Conservation (phyloP, 225 moss, liverwort and hornwort species). For the Physcomitrellopsis africana region DNA sequence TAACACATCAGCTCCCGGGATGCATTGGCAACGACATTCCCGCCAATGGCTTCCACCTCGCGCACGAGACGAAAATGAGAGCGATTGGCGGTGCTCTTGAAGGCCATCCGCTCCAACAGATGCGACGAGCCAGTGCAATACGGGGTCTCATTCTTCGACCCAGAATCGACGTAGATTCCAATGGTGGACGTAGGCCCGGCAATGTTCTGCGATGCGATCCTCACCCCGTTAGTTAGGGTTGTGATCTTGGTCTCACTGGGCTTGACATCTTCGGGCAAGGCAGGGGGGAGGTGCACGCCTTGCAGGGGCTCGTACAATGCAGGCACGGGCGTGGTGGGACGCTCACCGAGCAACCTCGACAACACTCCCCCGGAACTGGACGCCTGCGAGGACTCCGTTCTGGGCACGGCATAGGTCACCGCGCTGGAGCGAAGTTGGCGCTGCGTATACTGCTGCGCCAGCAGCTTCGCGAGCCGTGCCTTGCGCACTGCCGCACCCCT, state of each 20-base stretch:
- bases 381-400: constrained; percentile 23
- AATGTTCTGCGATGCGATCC: constrained; percentile 63
- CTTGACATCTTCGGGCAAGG: constrained; percentile 44
- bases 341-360: constrained; percentile 30
- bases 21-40: constrained; percentile 65
- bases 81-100: constrained; percentile 65
- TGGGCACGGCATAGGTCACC: constrained; percentile 34
- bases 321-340: constrained; percentile 28
- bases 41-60: constrained; percentile 75
- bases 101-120: constrained; percentile 75
- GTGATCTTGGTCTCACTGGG: constrained; percentile 46
- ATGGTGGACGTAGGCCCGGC: constrained; percentile 60
- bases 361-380: constrained; percentile 44
- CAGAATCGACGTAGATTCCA: constrained; percentile 64
- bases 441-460: constrained; percentile 19
- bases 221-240: constrained; percentile 59
- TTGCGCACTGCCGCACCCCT: constrained; percentile 25
- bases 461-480: constrained; percentile 37
- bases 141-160: constrained; percentile 59
- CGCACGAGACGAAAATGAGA: constrained; percentile 69
- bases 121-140: constrained; percentile 54
- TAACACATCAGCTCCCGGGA: constrained; percentile 78
- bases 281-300: constrained; percentile 47
- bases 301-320: constrained; percentile 55
- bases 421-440: constrained; percentile 46